Base-by-base conservation (phyloP, 2,329 filamentous ascomycete species). In the Curvularia lunata region DNA sequence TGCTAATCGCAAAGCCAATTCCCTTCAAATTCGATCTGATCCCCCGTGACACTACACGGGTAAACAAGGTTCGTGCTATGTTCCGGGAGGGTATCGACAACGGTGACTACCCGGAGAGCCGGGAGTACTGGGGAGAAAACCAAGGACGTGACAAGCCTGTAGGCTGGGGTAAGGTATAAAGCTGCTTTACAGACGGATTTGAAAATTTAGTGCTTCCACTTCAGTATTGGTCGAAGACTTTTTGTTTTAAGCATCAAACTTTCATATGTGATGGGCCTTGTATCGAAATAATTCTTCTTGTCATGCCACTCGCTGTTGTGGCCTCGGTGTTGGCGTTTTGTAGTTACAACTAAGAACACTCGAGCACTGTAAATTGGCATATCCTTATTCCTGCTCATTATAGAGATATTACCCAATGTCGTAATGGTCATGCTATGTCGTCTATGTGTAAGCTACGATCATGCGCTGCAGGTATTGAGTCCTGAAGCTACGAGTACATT, bases 1-100 rank as follows among this genome's bases (percentile, higher is more conserved):
- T 81, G 10, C 73, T 81, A 30, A 81, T 81, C 45, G 79, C 79
- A 1, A 81, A 81, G 56, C 80, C 80, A 1, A 62, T 77, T 16
- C 79, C 79, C 0, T 81, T 81, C 70, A 72, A 75, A 40, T 81
- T 81, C 61, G 54, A 74, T 10, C 68, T 82, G 23, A 67, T 54
- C 43, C 71, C 79, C 4, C 74, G 80, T 3, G 61, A 70, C 49
- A 48, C 63, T 16, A 59, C 61, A 4, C 72, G 78, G 7, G 76
- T 71, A 1, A 66, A 66, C 7, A 66, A 68, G 21, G 70, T 78
- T 1, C 66, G 73, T 12, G 53, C 63, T n/a, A 52, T 77, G 38
- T 81, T 76, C 62, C 59, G 66, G 13, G 68, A 78, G 41, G 69
- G 74, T n/a, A 62, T 69, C 27, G 69, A 71, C 30, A 67, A 75